Evolutionary conservation across 805 yeast species (phyloP).

Genomic region (Ogataea salicorniae): DNA sequence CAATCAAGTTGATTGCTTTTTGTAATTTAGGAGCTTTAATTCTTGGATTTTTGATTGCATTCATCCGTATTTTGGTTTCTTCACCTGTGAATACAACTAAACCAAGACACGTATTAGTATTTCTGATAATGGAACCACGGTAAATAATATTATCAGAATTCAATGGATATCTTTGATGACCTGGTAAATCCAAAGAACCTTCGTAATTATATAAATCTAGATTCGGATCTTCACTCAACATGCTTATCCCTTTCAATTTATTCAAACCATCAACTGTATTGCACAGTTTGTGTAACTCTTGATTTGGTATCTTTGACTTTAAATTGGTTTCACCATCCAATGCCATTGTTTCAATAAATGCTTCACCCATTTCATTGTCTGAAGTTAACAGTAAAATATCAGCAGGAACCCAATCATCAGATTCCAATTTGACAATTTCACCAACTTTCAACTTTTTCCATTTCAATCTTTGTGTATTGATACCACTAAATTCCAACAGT

Average conservation of each 20-base stretch:
- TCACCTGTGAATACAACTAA: constrained; percentile 90
- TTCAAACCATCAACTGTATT: constrained; percentile 47
- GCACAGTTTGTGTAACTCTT: constrained; percentile 50
- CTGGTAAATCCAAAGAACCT: constrained; percentile 51
- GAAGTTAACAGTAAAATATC: constrained; percentile 74
- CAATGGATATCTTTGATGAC: constrained; percentile 48
- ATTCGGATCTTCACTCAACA: constrained; percentile 88
- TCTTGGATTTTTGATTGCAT: constrained; percentile 83
- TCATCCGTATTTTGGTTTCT: constrained; percentile 93
- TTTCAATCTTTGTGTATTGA: constrained; percentile 21
- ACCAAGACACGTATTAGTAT: constrained; percentile 71
- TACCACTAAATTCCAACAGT: constrained; percentile 14
- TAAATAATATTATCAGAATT: constrained; percentile 81
- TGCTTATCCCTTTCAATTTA: constrained; percentile 39
- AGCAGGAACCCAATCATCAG: constrained; percentile 93
- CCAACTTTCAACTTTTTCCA: constrained; percentile 92
- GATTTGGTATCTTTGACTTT: constrained; percentile 66
- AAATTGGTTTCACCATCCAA: constrained; percentile 95
- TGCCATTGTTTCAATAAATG: constrained; percentile 93
- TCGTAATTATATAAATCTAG: constrained; percentile 86
- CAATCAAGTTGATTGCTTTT: constrained; percentile 73
- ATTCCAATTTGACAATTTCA: constrained; percentile 63
- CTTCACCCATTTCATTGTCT: constrained; percentile 55
- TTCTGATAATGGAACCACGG: constrained; percentile 85
- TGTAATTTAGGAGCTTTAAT: constrained; percentile 93